Evolutionary conservation across 495 filamentous ascomycete genomes (phyloP).

Genomic region (Aspergillus funiculosus): DNA sequence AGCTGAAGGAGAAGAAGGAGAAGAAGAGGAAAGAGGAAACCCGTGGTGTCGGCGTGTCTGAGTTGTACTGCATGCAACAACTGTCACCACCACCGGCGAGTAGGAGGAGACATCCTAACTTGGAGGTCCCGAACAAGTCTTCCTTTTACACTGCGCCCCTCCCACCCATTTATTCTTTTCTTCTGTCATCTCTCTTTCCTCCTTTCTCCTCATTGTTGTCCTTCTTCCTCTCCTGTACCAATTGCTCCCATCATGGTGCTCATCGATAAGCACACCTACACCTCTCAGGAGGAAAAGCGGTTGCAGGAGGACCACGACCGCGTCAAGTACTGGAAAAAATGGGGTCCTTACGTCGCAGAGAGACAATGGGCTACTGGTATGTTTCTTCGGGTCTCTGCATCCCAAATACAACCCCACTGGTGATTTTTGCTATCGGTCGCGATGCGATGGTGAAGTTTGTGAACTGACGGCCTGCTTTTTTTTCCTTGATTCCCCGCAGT

Average conservation of each 20-base stretch:
- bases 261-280: slow-evolving; percentile 75
- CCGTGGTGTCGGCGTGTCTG: slow-evolving; percentile 2
- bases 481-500: slow-evolving; percentile 53
- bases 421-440: slow-evolving; percentile 9
- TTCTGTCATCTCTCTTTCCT: neutral
- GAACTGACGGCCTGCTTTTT: slow-evolving; percentile 21
- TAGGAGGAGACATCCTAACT: no score
- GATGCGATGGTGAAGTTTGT: slow-evolving; percentile 9
- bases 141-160: neutral
- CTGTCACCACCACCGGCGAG: no score
- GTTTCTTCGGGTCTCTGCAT: slow-evolving; percentile 15
- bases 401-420: neutral
- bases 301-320: slow-evolving; percentile 78
- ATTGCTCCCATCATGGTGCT: slow-evolving; percentile 62
- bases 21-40: no score
- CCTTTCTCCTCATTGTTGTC: slow-evolving; percentile 9
- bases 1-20: no score
- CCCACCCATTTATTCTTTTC: neutral
- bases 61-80: slow-evolving; percentile 9
- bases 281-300: slow-evolving; percentile 81
- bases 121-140: neutral
- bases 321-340: slow-evolving; percentile 88
- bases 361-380: slow-evolving; percentile 86
- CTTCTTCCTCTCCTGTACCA: slow-evolving; percentile 5
- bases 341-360: slow-evolving; percentile 62